Percentiles rank a stretch among this genome's conserved stretches.
Conservation (phyloP, 2,329 filamentous ascomycete genomes). For the Geosmithia morbida region DNA sequence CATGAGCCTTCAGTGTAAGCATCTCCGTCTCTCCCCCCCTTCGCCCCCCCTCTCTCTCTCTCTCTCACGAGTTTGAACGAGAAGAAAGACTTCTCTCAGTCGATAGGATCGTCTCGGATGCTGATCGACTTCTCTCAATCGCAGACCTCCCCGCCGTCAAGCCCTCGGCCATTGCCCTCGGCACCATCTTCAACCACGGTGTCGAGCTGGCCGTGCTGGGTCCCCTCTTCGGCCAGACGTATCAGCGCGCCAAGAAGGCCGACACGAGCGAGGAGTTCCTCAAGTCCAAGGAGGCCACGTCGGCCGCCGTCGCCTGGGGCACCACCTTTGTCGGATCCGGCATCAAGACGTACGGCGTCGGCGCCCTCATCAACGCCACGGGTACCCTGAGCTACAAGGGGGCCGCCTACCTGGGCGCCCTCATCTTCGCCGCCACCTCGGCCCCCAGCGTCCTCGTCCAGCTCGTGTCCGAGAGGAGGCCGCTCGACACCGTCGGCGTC, state of each 20-base stretch:
- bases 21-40: too few species aligned
- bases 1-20: constrained; percentile 49
- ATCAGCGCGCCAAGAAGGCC: constrained; percentile 79
- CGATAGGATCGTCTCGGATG: too few species aligned
- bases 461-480: constrained; percentile 79
- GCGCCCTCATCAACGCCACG: constrained; percentile 84
- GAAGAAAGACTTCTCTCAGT: constrained; percentile 1
- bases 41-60: too few species aligned
- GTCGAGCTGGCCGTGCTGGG: constrained; percentile 76
- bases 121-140: not conserved
- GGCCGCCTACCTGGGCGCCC: constrained; percentile 76
- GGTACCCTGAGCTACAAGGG: constrained; percentile 95
- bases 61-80: too few species aligned
- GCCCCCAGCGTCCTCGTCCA: constrained; percentile 83
- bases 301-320: constrained; percentile 79
- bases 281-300: constrained; percentile 80
- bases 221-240: constrained; percentile 87
- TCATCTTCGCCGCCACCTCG: constrained; percentile 85
- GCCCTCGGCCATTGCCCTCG: constrained; percentile 93
- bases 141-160: constrained; percentile 63
- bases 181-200: constrained; percentile 90
- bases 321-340: constrained; percentile 81
- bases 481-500: constrained; percentile 78
- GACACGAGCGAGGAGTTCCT: constrained; percentile 96
- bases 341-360: constrained; percentile 79